phyloP scores from a whole-genome alignment of 108 stramenopile genomes.

The Bacterosira constricta region DNA sequence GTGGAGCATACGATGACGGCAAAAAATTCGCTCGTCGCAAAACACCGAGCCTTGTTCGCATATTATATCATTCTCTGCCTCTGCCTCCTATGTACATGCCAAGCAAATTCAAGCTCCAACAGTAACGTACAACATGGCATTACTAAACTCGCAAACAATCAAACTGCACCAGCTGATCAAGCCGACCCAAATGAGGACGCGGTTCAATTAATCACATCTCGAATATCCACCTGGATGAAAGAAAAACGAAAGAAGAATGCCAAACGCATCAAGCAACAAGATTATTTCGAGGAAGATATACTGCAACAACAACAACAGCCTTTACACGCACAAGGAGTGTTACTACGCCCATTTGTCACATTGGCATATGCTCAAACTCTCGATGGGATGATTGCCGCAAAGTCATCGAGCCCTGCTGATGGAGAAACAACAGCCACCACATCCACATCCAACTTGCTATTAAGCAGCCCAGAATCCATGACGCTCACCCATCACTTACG shows the following conservation, averaged over 20 bases:
- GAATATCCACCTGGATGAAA: neutral
- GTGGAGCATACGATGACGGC: no score
- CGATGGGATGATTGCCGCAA: conserved; percentile 74
- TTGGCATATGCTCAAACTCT: conserved; percentile 78
- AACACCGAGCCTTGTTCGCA: neutral
- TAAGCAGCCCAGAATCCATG: conserved; percentile 66
- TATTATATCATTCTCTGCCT: neutral
- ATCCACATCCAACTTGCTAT: conserved; percentile 54
- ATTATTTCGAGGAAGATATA: neutral
- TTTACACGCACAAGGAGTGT: neutral
- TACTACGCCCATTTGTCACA: conserved; percentile 65
- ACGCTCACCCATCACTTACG: conserved; percentile 74
- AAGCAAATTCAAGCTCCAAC: neutral
- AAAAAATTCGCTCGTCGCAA: no score
- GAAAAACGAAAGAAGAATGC: conserved; percentile 5
- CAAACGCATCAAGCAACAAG: neutral
- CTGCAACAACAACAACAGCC: neutral
- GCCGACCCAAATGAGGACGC: neutral
- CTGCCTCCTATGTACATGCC: neutral
- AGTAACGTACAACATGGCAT: neutral
- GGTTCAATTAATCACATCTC: neutral
- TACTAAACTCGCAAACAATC: neutral
- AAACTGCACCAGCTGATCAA: neutral
- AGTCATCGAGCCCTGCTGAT: conserved; percentile 1
- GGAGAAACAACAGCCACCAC: conserved; percentile 1